phyloP scores from a whole-genome alignment of 1,284 basidiomycete genomes.

The Trichosporon coremiiforme region DNA sequence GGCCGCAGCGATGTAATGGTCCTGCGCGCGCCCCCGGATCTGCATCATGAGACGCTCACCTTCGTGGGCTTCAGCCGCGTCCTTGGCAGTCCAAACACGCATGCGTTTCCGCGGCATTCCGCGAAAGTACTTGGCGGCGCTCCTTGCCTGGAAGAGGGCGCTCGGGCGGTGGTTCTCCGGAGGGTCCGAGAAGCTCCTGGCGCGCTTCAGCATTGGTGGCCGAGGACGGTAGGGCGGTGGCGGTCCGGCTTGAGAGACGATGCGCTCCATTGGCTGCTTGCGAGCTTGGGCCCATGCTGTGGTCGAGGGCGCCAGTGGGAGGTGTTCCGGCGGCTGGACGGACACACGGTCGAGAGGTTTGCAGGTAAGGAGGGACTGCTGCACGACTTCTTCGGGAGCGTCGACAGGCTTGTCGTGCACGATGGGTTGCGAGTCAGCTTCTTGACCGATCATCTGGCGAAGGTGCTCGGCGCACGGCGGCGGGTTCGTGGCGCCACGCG shows the following conservation, averaged over 20 bases:
- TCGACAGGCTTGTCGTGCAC: not conserved
- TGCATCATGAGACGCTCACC: conserved; percentile 33
- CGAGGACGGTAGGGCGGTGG: conserved; percentile 1
- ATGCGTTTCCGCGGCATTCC: conserved; percentile 28
- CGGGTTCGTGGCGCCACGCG: conserved; percentile 20
- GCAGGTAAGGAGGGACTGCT: conserved; percentile 27
- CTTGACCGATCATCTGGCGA: conserved; percentile 27
- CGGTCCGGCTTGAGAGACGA: conserved; percentile 27
- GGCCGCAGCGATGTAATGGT: conserved; percentile 38
- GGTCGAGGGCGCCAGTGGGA: not conserved
- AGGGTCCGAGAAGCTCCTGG: conserved; percentile 31
- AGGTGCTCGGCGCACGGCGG: conserved; percentile 28
- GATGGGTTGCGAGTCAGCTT: not conserved
- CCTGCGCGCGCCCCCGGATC: conserved; percentile 33
- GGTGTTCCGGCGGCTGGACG: conserved; percentile 19
- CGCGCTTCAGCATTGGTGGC: conserved; percentile 27
- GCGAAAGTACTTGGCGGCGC: conserved; percentile 30
- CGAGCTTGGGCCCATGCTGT: conserved; percentile 25
- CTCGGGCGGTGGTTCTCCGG: conserved; percentile 31
- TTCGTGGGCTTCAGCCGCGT: conserved; percentile 30
- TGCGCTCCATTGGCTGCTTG: conserved; percentile 32
- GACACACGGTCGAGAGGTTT: conserved; percentile 31
- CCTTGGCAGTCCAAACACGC: conserved; percentile 30
- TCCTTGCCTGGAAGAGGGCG: conserved; percentile 22
- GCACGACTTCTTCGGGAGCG: not conserved